These are phyloP conservation scores for Coprinopsis strossmayeri DNA, from an alignment of 768 basidiomycete genomes.

Conservation along the genomic window DNA sequence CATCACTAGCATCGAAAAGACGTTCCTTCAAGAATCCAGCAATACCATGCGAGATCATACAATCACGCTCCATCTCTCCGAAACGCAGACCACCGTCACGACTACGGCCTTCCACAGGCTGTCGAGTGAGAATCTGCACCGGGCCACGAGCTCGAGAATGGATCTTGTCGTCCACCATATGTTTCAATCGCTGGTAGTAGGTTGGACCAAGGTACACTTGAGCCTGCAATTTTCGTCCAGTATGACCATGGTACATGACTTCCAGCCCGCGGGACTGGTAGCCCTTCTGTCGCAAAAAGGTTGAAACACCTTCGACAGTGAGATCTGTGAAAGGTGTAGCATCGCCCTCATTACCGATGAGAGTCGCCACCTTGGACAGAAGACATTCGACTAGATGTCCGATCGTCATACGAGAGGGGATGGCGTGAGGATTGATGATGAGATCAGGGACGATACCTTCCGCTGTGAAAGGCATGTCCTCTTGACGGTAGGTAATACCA, in stretches of 20 bases:
- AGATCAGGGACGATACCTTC: conserved; percentile 97
- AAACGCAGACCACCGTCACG: conserved; percentile 98
- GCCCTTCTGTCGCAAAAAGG: conserved; percentile 77
- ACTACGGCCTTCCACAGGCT: conserved; percentile 98
- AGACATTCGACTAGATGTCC: conserved; percentile 99
- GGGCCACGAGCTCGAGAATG: conserved; percentile 97
- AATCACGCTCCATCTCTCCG: conserved; percentile 99
- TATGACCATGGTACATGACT: conserved; percentile 98
- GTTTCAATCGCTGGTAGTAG: conserved; percentile 97
- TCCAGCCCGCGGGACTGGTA: conserved; percentile 97
- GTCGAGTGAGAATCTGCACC: conserved; percentile 94
- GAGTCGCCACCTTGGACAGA: conserved; percentile 90
- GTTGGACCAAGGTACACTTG: conserved; percentile 98
- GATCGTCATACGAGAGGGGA: conserved; percentile 99
- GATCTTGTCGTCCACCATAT: conserved; percentile 99
- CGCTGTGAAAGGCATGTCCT: conserved; percentile 98
- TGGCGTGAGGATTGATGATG: conserved; percentile 98
- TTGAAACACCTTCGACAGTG: conserved; percentile 98
- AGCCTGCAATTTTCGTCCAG: conserved; percentile 95
- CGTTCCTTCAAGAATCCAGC: conserved; percentile 98
- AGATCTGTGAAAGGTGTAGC: conserved; percentile 98
- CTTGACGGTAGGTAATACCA: conserved; percentile 98
- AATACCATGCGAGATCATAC: conserved; percentile 99
- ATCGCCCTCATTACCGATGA: conserved; percentile 95
- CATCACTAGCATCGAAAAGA: conserved; percentile 88